Base-by-base conservation (phyloP, 495 filamentous ascomycete genomes). In the Penicillium goetzii region DNA sequence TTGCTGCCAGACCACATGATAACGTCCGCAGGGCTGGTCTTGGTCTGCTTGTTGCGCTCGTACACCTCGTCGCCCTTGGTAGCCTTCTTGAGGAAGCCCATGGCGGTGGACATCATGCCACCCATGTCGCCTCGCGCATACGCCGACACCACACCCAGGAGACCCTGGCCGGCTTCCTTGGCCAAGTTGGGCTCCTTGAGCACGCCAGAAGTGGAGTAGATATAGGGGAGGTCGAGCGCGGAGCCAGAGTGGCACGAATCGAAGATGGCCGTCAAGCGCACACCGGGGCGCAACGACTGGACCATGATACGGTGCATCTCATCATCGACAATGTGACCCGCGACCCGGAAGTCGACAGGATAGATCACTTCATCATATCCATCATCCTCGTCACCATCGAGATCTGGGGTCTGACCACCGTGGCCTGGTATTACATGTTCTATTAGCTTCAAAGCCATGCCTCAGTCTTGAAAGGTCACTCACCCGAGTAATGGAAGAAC, bases 271-370 rank as follows among this genome's bases (percentile, higher is more conserved):
- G 95, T 99, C 56, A 99, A 81, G 36, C 95, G 88, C 25, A 97
- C 94, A 61, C 95, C 95, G 12, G 90, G 83, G 65, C 84, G 84
- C 15, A 99, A 81, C 10, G 92, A 87, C 49, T 80, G 80, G 53
- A 99, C 95, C 93, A 99, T 96, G 74, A 98, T 97, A 57, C 90
- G 84, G 74, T 99, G 95, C 92, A 99, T 97, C 79, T 98, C 94
- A 69, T 99, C 95, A 73, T 99, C 95, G 60, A 96, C 92, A 67
- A 99, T 97, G 74, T 97, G 95, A 4, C 95, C 95, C 45, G 89
- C 89, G 58, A 85, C 83, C 41, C 92, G 83, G 83, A 97, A 98
- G 74, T 99, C 95, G 5, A 97, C 92, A 3, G 95, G 95, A 74
- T 97, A 99, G 71, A 99, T 96, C 47, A 97, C 96, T 77, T 99